Base-by-base conservation (phyloP, 306 rosid genomes). In the Vachellia collinsii region DNA sequence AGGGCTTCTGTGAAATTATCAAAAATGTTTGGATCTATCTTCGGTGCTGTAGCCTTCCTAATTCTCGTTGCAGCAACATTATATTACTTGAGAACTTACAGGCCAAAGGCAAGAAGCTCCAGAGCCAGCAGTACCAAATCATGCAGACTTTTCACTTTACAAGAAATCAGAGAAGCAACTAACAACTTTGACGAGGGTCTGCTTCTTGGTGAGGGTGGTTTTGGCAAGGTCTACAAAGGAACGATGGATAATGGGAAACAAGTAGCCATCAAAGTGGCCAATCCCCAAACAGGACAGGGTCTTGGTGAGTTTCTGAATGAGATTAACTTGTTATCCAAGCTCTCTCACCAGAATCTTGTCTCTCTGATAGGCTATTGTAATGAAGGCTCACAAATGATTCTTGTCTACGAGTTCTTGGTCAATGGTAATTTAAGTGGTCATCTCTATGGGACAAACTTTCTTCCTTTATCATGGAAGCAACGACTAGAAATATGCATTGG, bases 351-450 rank as follows among this genome's bases (percentile, higher is more conserved):
- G 54, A 77, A 65, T 41, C 71, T 94, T 36, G 95, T 94, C 75
- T 94, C 97, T 14, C 97, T 94, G 48, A 94, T 92, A 68, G 99
- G 97, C 48, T 91, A 94, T 46, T 94, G 99, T 54, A 94, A 94
- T 81, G 97, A 93, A 84, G 83, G 91, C 81, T 90, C 97, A 39
- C 97, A 90, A 84, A 94, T 91, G 99, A 85, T 94, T 83, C 95
- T 94, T 29, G 97, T 93, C 58, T 94, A 94, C 54, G 99, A 94
- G 77, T 94, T 89, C 88, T 91, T 94, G 99, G 94, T 95, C 23
- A 94, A 94, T 79, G 99, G 99, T 77, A 94, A 97, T 67, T 90
- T 91, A 42, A 77, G 97, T 80, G 90, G 97, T 80, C 99, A 94
- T 81, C 79, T 94, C 85, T 90, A 93, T 80, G 99, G 99, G 77